Base-by-base conservation (phyloP, 2,329 filamentous ascomycete species). In the Drechslerella dactyloides region DNA sequence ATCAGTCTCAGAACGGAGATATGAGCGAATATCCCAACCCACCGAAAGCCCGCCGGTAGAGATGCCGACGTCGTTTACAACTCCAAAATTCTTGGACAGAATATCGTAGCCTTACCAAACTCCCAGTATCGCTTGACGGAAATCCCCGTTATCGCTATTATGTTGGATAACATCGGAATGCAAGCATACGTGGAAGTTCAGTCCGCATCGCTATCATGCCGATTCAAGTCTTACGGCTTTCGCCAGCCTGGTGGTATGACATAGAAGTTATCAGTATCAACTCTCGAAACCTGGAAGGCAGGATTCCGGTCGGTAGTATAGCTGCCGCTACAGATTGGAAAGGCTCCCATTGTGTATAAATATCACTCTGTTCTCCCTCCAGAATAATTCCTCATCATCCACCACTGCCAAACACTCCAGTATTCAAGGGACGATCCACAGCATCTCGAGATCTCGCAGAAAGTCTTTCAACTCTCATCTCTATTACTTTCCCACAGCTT, bases 261-360 rank as follows among this genome's bases (percentile, higher is more conserved):
- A 17, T 42, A 15, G 37, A 13, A 42, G 37, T 42, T 42, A 13
- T 42, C 37, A 42, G 37, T 42, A 42, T 42, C 37, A 6, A 13
- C 4, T 42, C 37, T 42, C 37, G 13, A 42, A 15, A 17, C 11
- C 15, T 42, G 37, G 37, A 15, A 13, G 15, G 37, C 2, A 17
- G 13, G 13, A 42, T 15, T 42, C n/a, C 37, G 37, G 37, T 42
- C 13, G 15, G 5, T 6, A 13, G 5, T 17, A 42, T 42, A 15
- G 13, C 37, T 17, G 37, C 13, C 15, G 13, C 37, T 42, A 13
- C 13, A 42, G 3, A 42, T 3, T 4, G 37, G 2, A 13, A 2
- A 42, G 13, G n/a, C 37, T 42, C n/a, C 33, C 37, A 42, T 42
- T 13, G 37, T 42, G 37, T 42, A 42, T 42, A 42, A 42, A 42